A percentile compares a stretch with the other conserved stretches of the same genome.
These are phyloP conservation scores for Jaltomata sinuosa DNA, from an alignment of 257 asterid species.

Conservation along the genomic window DNA sequence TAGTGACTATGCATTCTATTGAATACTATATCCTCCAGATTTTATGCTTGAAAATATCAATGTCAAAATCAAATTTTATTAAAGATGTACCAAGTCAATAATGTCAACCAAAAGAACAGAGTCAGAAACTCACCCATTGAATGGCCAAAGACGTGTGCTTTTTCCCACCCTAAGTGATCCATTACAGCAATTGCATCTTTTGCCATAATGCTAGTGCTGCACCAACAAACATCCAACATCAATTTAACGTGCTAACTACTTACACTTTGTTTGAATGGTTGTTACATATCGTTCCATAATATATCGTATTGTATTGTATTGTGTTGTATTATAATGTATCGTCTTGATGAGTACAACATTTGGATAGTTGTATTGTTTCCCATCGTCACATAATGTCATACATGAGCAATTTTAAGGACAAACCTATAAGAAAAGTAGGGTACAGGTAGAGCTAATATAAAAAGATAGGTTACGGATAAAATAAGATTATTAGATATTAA, in stretches of 20 bases:
- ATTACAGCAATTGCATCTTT: slow-evolving; percentile 85
- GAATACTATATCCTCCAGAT: not conserved
- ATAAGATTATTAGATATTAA: too few species aligned
- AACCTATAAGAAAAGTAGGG: too few species aligned
- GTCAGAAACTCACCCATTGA: slow-evolving; percentile 79
- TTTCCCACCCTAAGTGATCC: slow-evolving; percentile 95
- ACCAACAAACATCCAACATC: not conserved
- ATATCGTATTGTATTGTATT: too few species aligned
- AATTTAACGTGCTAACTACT: not conserved
- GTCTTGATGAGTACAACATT: too few species aligned
- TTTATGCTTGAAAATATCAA: not conserved
- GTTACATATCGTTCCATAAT: too few species aligned
- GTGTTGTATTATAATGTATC: too few species aligned
- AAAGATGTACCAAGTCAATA: slow-evolving; percentile 4
- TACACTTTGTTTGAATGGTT: too few species aligned
- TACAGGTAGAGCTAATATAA: too few species aligned
- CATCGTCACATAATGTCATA: too few species aligned
- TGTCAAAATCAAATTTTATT: not conserved
- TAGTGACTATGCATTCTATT: not conserved
- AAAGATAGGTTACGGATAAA: too few species aligned
- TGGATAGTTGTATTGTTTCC: too few species aligned
- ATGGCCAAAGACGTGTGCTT: slow-evolving; percentile 92
- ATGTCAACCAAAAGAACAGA: slow-evolving; percentile 14
- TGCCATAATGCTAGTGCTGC: slow-evolving; percentile 85
- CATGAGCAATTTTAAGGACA: too few species aligned